These are phyloP conservation scores for Tephrocybe sp. DNA, from an alignment of 768 basidiomycete genomes.

Conservation along the genomic window DNA sequence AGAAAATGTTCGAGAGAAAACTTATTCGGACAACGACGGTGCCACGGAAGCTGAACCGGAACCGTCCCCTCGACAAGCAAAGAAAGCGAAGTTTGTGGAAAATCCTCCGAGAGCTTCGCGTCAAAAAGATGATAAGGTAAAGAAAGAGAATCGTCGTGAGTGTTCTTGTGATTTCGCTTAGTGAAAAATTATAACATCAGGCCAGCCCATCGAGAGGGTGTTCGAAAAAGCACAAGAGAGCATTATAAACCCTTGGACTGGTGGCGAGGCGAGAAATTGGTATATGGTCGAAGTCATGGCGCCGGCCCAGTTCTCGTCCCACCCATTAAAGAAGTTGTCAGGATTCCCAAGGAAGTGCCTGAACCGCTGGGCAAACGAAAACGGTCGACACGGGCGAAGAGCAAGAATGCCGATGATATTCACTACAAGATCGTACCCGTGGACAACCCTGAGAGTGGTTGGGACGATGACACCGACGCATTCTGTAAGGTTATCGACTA, in stretches of 20 bases:
- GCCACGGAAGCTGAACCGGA: slow-evolving; percentile 28
- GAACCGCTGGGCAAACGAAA: slow-evolving; percentile 37
- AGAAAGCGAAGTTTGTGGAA: slow-evolving; percentile 33
- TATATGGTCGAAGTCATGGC: slow-evolving; percentile 60
- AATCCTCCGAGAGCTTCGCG: slow-evolving; percentile 19
- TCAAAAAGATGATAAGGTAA: slow-evolving; percentile 26
- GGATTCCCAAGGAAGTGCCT: slow-evolving; percentile 43
- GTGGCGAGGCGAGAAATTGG: slow-evolving; percentile 91
- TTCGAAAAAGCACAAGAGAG: slow-evolving; percentile 71
- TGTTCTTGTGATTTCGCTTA: neutral
- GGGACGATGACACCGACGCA: slow-evolving; percentile 79
- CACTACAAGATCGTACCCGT: slow-evolving; percentile 24
- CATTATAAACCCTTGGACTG: slow-evolving; percentile 78
- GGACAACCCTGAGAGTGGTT: slow-evolving; percentile 69
- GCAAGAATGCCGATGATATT: slow-evolving; percentile 45
- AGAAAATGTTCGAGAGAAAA: slow-evolving; percentile 32
- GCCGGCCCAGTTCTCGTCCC: slow-evolving; percentile 51
- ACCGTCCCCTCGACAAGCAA: slow-evolving; percentile 28
- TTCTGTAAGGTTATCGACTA: slow-evolving; percentile 71
- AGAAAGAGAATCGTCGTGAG: slow-evolving; percentile 44
- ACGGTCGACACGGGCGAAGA: slow-evolving; percentile 49
- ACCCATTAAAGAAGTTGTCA: slow-evolving; percentile 61
- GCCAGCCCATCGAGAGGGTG: slow-evolving; percentile 43
- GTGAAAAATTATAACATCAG: neutral
- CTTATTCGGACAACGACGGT: slow-evolving; percentile 29